Evolutionary conservation across 75 land plant species (phyloP), one percentile per base, ranked within the genome.

Genomic region (Adiantum capillusveneris): DNA sequence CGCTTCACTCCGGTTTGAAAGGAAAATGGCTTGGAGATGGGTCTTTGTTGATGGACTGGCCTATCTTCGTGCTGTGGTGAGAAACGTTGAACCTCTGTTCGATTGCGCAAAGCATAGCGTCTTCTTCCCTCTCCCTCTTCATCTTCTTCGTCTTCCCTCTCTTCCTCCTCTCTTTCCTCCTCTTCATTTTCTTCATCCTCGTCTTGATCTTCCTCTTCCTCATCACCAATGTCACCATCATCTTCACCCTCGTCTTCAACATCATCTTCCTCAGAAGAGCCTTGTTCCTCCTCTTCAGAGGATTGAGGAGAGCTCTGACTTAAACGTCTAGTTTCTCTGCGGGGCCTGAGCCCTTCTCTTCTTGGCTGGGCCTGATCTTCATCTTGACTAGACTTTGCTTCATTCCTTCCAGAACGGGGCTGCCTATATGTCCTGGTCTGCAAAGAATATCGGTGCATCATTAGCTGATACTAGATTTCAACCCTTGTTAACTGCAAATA

Each of bases 331-430:
- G 34, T 65, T 49, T 81, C 77, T 43, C 74, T 74, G 14, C 98
- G 90, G 29, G 98, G 96, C 12, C 96, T 67, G 20, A 94, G 60
- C 13, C 98, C 98, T 65, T 85, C 96, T 58, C 98, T 80, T 12
- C 98, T 70, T 30, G 98, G 98, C 24, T 62, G 58, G 30, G 68
- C 64, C 14, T 52, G 70, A 19, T 77, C 52, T 37, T 78, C 88
- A 62, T 84, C 79, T 60, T 74, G 81, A 44, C 72, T 84, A 36
- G 65, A 60, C 61, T 57, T 74, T 30, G 44, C 67, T 39, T 79
- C 74, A 27, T 37, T 44, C 27, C 63, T 76, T 6, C 50, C 50
- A 18, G 22, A 18, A 25, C 44, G 73, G 29, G 84, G 59, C 27
- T 76, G 21, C n/a, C 79, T 69, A 63, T 74, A 74, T 28, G 60